A percentile compares a stretch with the other conserved stretches of the same genome.
Conservation (phyloP, 1,139 yeast species). For the Candida smagusa region DNA sequence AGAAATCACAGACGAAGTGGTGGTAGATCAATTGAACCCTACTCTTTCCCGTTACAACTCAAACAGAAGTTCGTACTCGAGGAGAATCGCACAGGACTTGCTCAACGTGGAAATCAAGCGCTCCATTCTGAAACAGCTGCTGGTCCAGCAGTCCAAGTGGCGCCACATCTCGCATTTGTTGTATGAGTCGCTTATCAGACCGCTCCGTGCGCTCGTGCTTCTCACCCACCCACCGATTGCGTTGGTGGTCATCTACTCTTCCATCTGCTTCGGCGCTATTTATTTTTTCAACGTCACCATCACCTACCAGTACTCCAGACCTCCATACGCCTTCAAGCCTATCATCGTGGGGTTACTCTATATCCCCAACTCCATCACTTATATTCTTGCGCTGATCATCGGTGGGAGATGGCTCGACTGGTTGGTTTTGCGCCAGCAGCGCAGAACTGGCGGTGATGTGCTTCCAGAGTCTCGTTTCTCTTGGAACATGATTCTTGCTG, state of each 20-base stretch:
- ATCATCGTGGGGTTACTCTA: constrained; percentile 72
- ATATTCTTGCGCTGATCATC: constrained; percentile 64
- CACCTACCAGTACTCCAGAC: constrained; percentile 55
- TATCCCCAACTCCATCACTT: constrained; percentile 80
- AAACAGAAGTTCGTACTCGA: constrained; percentile 32
- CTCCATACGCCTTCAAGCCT: constrained; percentile 68
- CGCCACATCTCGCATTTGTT: constrained; percentile 13
- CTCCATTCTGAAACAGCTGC: constrained; percentile 11
- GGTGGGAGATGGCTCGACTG: constrained; percentile 83
- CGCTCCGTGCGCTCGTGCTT: constrained; percentile 52
- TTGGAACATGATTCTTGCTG: constrained; percentile 68
- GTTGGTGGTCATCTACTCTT: constrained; percentile 60
- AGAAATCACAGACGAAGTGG: constrained; percentile 23
- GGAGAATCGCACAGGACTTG: constrained; percentile 23
- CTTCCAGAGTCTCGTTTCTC: constrained; percentile 80
- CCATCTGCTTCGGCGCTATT: constrained; percentile 63
- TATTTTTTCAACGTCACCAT: constrained; percentile 77
- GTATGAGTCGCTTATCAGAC: constrained; percentile 43
- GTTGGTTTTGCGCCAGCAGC: constrained; percentile 52
- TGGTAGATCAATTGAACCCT: constrained; percentile 40
- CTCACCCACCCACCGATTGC: constrained; percentile 71
- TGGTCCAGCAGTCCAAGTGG: constrained; percentile 7
- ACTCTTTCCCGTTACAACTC: constrained; percentile 35
- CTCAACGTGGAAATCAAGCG: constrained; percentile 21
- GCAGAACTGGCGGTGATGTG: constrained; percentile 57